phyloP scores from a whole-genome alignment of 768 basidiomycete genomes.

The Lactarius deliciosus region DNA sequence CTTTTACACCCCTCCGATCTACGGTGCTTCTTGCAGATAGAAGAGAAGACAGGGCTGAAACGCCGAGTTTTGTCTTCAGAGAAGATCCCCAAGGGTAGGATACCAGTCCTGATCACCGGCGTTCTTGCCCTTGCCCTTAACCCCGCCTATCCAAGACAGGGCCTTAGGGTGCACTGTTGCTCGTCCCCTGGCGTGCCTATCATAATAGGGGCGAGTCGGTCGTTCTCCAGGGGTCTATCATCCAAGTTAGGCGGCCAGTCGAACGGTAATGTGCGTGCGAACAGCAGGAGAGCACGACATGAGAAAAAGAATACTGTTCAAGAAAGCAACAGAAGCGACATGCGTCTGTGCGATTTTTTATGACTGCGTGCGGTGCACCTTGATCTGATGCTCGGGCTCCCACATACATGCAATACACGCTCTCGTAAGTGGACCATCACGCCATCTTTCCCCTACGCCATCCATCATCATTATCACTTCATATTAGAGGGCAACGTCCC shows the following conservation, averaged over 20 bases:
- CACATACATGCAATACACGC: neutral
- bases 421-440: neutral
- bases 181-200: neutral
- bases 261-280: neutral
- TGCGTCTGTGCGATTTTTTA: neutral
- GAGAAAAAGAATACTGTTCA: neutral
- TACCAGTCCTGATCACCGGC: neutral
- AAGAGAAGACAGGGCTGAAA: neutral
- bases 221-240: neutral
- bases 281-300: neutral
- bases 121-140: neutral
- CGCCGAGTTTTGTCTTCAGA: neutral
- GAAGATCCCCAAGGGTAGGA: neutral
- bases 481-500: neutral
- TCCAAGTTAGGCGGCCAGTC: neutral
- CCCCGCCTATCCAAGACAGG: neutral
- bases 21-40: neutral
- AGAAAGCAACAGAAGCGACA: neutral
- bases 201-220: neutral
- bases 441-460: neutral
- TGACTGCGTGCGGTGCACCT: neutral
- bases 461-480: neutral
- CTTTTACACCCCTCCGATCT: neutral
- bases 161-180: neutral
- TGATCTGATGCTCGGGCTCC: neutral